A percentile compares a stretch with the other conserved stretches of the same genome.
Evolutionary conservation across 345 rosid genomes (phyloP).

Genomic region (Gossypium mustelinum): DNA sequence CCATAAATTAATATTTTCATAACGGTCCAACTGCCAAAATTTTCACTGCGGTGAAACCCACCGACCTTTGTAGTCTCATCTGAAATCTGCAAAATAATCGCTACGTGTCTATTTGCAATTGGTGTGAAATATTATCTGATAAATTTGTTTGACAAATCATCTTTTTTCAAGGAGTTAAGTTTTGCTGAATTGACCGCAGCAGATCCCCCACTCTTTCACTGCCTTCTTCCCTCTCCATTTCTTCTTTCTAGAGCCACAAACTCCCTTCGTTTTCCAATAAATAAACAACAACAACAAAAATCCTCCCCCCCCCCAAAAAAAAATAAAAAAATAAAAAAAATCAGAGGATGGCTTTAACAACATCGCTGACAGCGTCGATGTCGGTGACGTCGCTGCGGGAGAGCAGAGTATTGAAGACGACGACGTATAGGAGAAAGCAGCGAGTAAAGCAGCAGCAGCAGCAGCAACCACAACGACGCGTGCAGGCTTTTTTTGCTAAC

Average conservation of each 20-base stretch:
- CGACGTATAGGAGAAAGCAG: conserved; percentile 25
- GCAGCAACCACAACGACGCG: conserved; percentile 16
- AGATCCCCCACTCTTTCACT: background rate
- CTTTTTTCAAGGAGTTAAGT: no score
- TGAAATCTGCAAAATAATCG: background rate
- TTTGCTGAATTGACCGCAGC: background rate
- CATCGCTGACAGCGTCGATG: conserved; percentile 1
- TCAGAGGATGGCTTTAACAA: background rate
- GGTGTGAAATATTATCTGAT: background rate
- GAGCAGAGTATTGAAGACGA: conserved; percentile 18
- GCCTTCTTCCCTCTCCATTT: background rate
- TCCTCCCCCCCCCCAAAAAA: background rate
- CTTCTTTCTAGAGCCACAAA: conserved; percentile 2
- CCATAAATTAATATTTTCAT: no score
- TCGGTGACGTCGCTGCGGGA: background rate
- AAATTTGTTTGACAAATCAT: background rate
- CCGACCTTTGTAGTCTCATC: background rate
- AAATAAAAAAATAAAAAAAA: background rate
- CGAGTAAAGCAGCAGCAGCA: conserved; percentile 22
- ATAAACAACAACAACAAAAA: background rate
- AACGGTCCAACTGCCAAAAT: background rate
- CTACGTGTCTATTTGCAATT: background rate
- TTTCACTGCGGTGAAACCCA: background rate
- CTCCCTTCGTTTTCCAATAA: background rate
- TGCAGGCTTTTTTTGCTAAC: conserved; percentile 34